phyloP scores from a whole-genome alignment of 176 grass and related monocot species.

The Paspalum notatum region DNA sequence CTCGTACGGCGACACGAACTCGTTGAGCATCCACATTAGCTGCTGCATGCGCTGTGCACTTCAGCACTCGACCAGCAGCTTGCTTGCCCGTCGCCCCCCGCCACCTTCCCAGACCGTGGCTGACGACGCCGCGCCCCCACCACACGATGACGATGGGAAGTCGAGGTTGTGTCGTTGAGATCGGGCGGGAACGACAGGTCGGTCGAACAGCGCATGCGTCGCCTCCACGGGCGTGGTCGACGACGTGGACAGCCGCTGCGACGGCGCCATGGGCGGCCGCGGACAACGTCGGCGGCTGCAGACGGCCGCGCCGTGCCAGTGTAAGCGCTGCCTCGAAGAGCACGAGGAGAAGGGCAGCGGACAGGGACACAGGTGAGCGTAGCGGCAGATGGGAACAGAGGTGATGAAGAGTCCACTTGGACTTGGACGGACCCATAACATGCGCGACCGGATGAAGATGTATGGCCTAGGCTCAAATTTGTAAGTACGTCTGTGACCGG shows the following conservation, averaged over 20 bases:
- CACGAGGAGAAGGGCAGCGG: conserved; percentile 36
- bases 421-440: no score
- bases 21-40: conserved; percentile 99
- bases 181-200: no score
- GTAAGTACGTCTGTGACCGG: no score
- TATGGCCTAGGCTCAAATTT: no score
- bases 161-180: no score
- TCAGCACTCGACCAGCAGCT: conserved; percentile 88
- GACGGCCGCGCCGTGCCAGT: conserved; percentile 33
- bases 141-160: no score
- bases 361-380: no score
- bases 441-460: no score
- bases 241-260: conserved; percentile 37
- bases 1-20: conserved; percentile 93
- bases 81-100: conserved; percentile 60
- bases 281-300: conserved; percentile 56
- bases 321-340: conserved; percentile 82
- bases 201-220: no score
- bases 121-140: conserved; percentile 39
- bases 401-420: no score
- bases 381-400: no score
- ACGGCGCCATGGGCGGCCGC: conserved; percentile 43
- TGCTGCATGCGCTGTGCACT: conserved; percentile 94
- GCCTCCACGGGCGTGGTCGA: no score
- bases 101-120: conserved; percentile 17